phyloP scores from a whole-genome alignment of 2,329 filamentous ascomycete genomes.

The Epichloe scottii region DNA sequence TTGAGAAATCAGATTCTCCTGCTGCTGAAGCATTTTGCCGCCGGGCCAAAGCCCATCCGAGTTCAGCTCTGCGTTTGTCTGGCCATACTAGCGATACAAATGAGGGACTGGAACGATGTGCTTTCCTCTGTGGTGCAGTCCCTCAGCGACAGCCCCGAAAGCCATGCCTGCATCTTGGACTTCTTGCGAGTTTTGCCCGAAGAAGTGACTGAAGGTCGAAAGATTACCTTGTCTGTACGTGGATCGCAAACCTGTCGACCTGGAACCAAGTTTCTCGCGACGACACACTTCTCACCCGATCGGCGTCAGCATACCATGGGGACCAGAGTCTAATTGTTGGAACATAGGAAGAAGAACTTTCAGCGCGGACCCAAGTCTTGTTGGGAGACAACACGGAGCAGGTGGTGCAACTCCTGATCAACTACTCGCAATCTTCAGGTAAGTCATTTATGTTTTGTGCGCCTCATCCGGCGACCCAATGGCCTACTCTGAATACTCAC shows the following conservation, averaged over 20 bases:
- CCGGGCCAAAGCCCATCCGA: slow-evolving; percentile 72
- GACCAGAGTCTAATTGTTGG: slow-evolving; percentile 26
- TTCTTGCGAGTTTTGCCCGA: slow-evolving; percentile 95
- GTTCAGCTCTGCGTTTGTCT: slow-evolving; percentile 92
- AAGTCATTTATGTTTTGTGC: slow-evolving; percentile 23
- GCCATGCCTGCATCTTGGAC: slow-evolving; percentile 80
- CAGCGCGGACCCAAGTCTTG: slow-evolving; percentile 72
- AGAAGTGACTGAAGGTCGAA: slow-evolving; percentile 97
- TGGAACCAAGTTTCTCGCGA: slow-evolving; percentile 19
- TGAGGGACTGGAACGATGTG: slow-evolving; percentile 92
- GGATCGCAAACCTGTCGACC: slow-evolving; percentile 44
- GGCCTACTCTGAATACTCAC: neutral
- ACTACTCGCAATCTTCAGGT: slow-evolving; percentile 88
- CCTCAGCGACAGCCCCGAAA: slow-evolving; percentile 63
- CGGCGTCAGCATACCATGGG: slow-evolving; percentile 18
- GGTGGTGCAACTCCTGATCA: slow-evolving; percentile 75
- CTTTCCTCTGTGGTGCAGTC: slow-evolving; percentile 67
- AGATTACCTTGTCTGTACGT: slow-evolving; percentile 98
- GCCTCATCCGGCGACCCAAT: neutral
- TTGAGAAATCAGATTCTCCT: slow-evolving; percentile 76
- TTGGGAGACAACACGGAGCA: slow-evolving; percentile 81
- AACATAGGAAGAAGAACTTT: slow-evolving; percentile 87
- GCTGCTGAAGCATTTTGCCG: slow-evolving; percentile 68
- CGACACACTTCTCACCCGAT: slow-evolving; percentile 20
- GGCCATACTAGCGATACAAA: slow-evolving; percentile 89